These are phyloP conservation scores for Trichoderma simmonsii DNA, from an alignment of 2,329 filamentous ascomycete species.

Conservation along the genomic window DNA sequence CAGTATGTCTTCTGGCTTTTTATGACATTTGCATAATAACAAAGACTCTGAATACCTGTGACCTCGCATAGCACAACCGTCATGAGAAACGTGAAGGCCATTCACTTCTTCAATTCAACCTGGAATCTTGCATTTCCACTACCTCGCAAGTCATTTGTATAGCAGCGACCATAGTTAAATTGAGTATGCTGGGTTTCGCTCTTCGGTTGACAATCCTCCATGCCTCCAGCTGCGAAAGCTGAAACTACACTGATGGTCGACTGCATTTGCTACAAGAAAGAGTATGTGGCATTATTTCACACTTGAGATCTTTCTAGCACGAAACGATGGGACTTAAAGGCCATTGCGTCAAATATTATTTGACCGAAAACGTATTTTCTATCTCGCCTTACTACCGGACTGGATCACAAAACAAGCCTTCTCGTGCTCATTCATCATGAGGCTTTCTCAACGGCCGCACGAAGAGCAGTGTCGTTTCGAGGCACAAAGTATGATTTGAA, in stretches of 20 bases:
- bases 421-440: background rate
- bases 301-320: background rate
- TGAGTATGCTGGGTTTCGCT: background rate
- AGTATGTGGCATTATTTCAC: background rate
- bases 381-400: background rate
- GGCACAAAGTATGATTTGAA: constrained; percentile 60
- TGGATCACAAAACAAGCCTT: background rate
- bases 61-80: background rate
- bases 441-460: background rate
- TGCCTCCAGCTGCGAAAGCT: background rate
- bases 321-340: background rate
- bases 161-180: background rate
- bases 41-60: background rate
- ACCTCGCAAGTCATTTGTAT: background rate
- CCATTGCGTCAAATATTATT: background rate
- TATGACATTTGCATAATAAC: background rate
- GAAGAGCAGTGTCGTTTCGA: constrained; percentile 27
- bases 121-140: background rate
- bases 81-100: background rate
- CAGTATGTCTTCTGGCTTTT: background rate
- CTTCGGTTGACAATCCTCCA: background rate
- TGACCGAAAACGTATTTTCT: background rate
- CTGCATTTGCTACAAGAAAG: background rate
- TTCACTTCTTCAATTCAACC: background rate
- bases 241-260: background rate